Evolutionary conservation across 306 rosid species (phyloP).

Genomic region (Cicer pinnatifidum): DNA sequence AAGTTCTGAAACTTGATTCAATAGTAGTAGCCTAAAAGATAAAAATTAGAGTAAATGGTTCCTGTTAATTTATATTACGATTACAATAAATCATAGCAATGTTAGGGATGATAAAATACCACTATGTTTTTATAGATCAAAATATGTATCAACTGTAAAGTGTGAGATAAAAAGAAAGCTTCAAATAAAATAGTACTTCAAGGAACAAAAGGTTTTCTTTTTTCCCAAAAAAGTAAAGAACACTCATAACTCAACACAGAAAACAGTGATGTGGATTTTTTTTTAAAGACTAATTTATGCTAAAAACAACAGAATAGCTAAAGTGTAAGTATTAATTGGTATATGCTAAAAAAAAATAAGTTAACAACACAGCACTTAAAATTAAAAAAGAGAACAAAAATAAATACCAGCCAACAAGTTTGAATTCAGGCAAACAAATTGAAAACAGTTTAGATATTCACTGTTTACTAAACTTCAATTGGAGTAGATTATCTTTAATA

Average conservation of each 20-base stretch:
- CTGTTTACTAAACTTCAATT: neutral
- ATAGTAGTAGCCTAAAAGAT: conserved; percentile 52
- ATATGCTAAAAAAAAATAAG: conserved; percentile 37
- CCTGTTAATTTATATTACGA: conserved; percentile 13
- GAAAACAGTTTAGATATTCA: neutral
- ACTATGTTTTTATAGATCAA: neutral
- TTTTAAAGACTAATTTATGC: conserved; percentile 6
- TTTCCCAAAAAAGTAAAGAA: no score
- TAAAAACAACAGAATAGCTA: neutral
- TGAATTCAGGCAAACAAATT: conserved; percentile 12
- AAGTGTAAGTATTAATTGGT: conserved; percentile 20
- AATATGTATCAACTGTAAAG: neutral
- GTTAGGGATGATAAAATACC: conserved; percentile 1
- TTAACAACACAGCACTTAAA: conserved; percentile 20
- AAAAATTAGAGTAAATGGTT: conserved; percentile 22
- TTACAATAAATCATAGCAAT: conserved; percentile 18
- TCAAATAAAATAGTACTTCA: conserved; percentile 22
- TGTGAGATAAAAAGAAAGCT: conserved; percentile 18
- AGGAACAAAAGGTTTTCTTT: neutral
- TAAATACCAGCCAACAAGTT: conserved; percentile 1
- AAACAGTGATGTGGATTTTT: no score
- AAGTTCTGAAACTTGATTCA: conserved; percentile 7
- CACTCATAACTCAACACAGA: no score
- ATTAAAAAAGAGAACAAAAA: no score
- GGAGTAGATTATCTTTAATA: neutral